These are phyloP conservation scores for Arachnopeziza araneosa DNA, from an alignment of 2,329 filamentous ascomycete species.

Conservation along the genomic window DNA sequence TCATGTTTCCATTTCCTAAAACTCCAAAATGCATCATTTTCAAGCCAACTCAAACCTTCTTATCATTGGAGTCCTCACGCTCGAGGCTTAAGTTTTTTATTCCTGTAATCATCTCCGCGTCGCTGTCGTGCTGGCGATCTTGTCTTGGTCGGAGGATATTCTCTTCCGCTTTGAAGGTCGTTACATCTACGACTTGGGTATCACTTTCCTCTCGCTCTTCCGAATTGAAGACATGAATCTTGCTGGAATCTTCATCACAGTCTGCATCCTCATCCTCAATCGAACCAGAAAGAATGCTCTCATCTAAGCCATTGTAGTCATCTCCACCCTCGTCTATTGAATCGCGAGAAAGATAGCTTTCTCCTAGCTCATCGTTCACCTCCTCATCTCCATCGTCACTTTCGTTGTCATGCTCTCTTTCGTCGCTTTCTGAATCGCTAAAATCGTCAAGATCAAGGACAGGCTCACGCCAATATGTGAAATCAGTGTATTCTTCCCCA, in stretches of 20 bases:
- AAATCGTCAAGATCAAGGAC: slow-evolving; percentile 85
- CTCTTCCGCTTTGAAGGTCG: background rate
- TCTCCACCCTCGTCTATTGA: slow-evolving; percentile 44
- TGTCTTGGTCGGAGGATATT: background rate
- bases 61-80: slow-evolving; percentile 27
- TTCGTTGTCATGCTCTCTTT: slow-evolving; percentile 49
- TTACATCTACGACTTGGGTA: background rate
- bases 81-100: slow-evolving; percentile 48
- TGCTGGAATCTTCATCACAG: slow-evolving; percentile 4
- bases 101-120: slow-evolving; percentile 55
- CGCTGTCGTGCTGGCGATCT: slow-evolving; percentile 38
- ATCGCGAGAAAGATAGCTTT: slow-evolving; percentile 25
- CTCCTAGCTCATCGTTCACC: slow-evolving; percentile 41
- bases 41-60: slow-evolving; percentile 14
- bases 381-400: slow-evolving; percentile 45
- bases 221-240: background rate
- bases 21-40: slow-evolving; percentile 5
- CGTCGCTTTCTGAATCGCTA: slow-evolving; percentile 69
- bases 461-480: slow-evolving; percentile 88
- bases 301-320: slow-evolving; percentile 24
- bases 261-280: slow-evolving; percentile 21
- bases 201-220: background rate
- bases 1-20: slow-evolving; percentile 2
- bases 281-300: slow-evolving; percentile 23
- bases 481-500: slow-evolving; percentile 93